These are phyloP conservation scores for Scedosporium minutisporum DNA, from an alignment of 2,329 filamentous ascomycete species.

Conservation along the genomic window DNA sequence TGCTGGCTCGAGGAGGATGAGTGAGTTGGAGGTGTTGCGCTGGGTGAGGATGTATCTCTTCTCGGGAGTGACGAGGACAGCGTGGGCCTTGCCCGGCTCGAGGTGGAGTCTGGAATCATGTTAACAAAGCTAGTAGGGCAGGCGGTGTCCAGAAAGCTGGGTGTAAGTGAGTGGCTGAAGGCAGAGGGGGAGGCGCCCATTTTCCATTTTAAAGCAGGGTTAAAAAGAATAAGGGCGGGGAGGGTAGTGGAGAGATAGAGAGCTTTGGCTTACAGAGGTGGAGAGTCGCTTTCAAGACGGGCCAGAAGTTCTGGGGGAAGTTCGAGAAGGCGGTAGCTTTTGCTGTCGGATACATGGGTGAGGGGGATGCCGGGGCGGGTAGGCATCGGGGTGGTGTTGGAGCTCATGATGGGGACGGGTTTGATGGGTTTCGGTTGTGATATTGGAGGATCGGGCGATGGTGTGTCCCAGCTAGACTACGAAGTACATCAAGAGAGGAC, in stretches of 20 bases:
- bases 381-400: slow-evolving; percentile 35
- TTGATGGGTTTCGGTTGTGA: neutral
- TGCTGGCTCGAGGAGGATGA: slow-evolving; percentile 41
- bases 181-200: neutral
- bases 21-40: slow-evolving; percentile 59
- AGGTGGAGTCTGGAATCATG: slow-evolving; percentile 31
- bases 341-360: slow-evolving; percentile 34
- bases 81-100: slow-evolving; percentile 36
- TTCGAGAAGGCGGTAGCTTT: slow-evolving; percentile 52
- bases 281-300: slow-evolving; percentile 42
- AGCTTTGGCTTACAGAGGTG: slow-evolving; percentile 38
- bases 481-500: no score
- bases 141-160: neutral
- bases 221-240: neutral
- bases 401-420: neutral
- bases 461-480: neutral
- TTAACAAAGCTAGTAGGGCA: neutral
- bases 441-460: neutral
- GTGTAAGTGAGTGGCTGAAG: neutral
- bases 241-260: neutral
- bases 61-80: slow-evolving; percentile 40
- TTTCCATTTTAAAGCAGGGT: neutral
- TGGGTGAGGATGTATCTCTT: slow-evolving; percentile 51
- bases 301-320: slow-evolving; percentile 48
- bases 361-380: slow-evolving; percentile 37